phyloP scores from a whole-genome alignment of 2,329 filamentous ascomycete genomes.

The Paecilomyces formosus region DNA sequence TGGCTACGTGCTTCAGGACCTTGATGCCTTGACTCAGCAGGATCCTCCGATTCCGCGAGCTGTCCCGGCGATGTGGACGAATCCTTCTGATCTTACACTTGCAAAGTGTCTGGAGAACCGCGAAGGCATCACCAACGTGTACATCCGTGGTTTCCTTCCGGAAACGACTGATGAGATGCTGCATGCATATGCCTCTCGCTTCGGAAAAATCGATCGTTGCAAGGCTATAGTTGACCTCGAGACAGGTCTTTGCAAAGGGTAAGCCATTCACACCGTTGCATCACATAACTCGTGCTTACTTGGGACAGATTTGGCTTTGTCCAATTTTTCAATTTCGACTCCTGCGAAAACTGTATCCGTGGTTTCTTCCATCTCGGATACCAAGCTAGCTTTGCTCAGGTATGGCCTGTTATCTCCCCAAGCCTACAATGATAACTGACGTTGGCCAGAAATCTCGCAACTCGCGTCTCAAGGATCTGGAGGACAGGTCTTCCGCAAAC shows the following conservation, averaged over 20 bases:
- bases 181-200: constrained; percentile 72
- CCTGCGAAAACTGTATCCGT: constrained; percentile 93
- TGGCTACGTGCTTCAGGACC: constrained; percentile 39
- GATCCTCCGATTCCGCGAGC: constrained; percentile 81
- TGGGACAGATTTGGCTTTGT: constrained; percentile 82
- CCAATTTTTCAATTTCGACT: constrained; percentile 79
- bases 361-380: constrained; percentile 93
- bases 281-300: constrained; percentile 8
- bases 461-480: constrained; percentile 91
- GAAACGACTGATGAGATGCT: constrained; percentile 92
- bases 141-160: constrained; percentile 91
- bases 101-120: constrained; percentile 93
- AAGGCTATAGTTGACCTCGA: constrained; percentile 97
- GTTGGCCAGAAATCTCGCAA: constrained; percentile 85
- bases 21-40: constrained; percentile 62
- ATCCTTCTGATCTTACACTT: constrained; percentile 78
- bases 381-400: constrained; percentile 93
- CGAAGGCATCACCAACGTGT: constrained; percentile 93
- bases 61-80: constrained; percentile 77
- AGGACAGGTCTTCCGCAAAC: constrained; percentile 84
- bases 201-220: constrained; percentile 89
- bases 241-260: constrained; percentile 95
- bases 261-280: constrained; percentile 23
- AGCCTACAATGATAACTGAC: constrained; percentile 13
- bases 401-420: constrained; percentile 32